Conservation (phyloP, 495 filamentous ascomycete species). For the Hyaloscypha hepaticicola region DNA sequence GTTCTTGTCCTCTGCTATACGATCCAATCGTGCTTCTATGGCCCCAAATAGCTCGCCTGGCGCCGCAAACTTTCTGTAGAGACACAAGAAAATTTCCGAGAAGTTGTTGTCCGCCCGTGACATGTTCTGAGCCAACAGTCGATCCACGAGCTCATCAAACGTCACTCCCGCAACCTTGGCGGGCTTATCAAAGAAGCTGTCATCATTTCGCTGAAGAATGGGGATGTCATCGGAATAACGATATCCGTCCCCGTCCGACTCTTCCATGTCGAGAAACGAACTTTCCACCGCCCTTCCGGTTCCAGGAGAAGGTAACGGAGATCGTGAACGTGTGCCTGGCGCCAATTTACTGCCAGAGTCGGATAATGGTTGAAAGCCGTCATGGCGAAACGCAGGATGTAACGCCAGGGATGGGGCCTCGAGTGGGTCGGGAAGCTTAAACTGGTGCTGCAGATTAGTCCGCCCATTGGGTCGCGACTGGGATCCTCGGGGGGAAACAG, state of each 20-base stretch:
- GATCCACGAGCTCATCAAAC: constrained; percentile 89
- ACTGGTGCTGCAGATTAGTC: constrained; percentile 30
- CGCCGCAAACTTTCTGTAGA: constrained; percentile 93
- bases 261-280: constrained; percentile 60
- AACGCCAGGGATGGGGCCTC: constrained; percentile 32
- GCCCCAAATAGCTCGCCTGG: constrained; percentile 72
- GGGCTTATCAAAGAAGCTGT: constrained; percentile 46
- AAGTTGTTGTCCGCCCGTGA: constrained; percentile 87
- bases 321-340: constrained; percentile 9
- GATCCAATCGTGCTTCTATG: constrained; percentile 72
- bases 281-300: constrained; percentile 31
- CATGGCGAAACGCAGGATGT: constrained; percentile 32
- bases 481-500: constrained; percentile 10
- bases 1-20: constrained; percentile 58
- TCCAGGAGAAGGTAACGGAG: constrained; percentile 22
- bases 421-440: constrained; percentile 27
- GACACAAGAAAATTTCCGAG: constrained; percentile 77
- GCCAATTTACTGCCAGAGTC: constrained; percentile 23
- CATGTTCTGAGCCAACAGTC: constrained; percentile 74
- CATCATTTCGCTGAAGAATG: constrained; percentile 56
- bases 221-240: constrained; percentile 60
- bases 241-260: constrained; percentile 52
- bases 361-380: constrained; percentile 18
- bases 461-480: constrained; percentile 28
- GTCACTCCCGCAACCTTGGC: constrained; percentile 59